Percentiles rank a stretch among this genome's conserved stretches.
Evolutionary conservation across 1,139 yeast genomes (phyloP).

Genomic region (Candida gigantensis): DNA sequence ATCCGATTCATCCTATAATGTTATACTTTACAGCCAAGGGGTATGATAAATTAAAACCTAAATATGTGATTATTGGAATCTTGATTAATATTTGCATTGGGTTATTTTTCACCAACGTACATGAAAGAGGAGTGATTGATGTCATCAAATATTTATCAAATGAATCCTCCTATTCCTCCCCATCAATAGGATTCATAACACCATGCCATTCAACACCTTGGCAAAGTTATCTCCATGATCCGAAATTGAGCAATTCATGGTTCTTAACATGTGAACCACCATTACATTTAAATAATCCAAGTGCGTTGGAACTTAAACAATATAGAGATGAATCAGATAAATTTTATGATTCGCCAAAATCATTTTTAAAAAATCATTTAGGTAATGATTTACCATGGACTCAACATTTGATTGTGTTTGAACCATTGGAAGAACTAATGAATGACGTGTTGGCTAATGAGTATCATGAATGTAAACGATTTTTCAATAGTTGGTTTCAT

Average conservation of each 20-base stretch:
- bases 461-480: constrained; percentile 48
- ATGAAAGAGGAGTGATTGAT: constrained; percentile 84
- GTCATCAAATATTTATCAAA: constrained; percentile 56
- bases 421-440: constrained; percentile 54
- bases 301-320: constrained; percentile 25
- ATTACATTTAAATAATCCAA: constrained; percentile 34
- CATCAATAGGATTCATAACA: constrained; percentile 74
- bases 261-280: constrained; percentile 94
- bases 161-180: constrained; percentile 34
- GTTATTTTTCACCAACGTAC: constrained; percentile 57
- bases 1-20: constrained; percentile 75
- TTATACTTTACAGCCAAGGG: constrained; percentile 16
- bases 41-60: constrained; percentile 7
- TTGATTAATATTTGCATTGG: constrained; percentile 48
- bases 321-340: constrained; percentile 88
- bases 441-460: constrained; percentile 32
- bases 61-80: constrained; percentile 15
- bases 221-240: constrained; percentile 78
- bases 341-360: constrained; percentile 66
- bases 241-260: constrained; percentile 54
- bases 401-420: constrained; percentile 67
- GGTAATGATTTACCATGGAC: constrained; percentile 28
- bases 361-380: constrained; percentile 40
- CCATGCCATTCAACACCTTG: constrained; percentile 99
- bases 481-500: constrained; percentile 80